Evolutionary conservation across 768 basidiomycete genomes (phyloP).

Genomic region (Gymnopilus dilepis): DNA sequence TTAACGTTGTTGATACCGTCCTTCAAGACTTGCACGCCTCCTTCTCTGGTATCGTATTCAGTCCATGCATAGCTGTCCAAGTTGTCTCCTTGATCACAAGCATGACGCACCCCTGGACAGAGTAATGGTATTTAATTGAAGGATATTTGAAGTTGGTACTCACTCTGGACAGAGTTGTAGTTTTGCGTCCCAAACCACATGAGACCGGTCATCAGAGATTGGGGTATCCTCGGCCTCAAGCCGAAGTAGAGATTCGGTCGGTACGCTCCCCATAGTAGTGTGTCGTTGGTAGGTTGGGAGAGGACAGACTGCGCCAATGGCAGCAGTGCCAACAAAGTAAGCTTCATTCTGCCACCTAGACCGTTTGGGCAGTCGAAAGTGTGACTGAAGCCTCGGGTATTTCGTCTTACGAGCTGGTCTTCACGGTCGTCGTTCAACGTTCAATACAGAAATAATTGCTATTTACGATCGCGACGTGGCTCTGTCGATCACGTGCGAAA

Average conservation of each 20-base stretch:
- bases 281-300: slow-evolving; percentile 49
- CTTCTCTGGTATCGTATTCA: slow-evolving; percentile 83
- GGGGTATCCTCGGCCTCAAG: slow-evolving; percentile 80
- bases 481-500: slow-evolving; percentile 9
- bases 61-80: slow-evolving; percentile 87
- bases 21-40: slow-evolving; percentile 83
- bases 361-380: neutral
- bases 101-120: slow-evolving; percentile 76
- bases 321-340: slow-evolving; percentile 51
- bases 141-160: slow-evolving; percentile 30
- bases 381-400: neutral
- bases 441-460: slow-evolving; percentile 5
- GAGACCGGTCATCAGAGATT: slow-evolving; percentile 91
- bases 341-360: slow-evolving; percentile 41
- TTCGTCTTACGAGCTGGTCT: neutral
- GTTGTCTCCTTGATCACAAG: slow-evolving; percentile 87
- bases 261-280: slow-evolving; percentile 85
- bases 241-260: slow-evolving; percentile 97
- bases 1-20: slow-evolving; percentile 86
- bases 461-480: slow-evolving; percentile 18
- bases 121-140: neutral
- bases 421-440: slow-evolving; percentile 1
- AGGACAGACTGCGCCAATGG: slow-evolving; percentile 45
- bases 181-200: slow-evolving; percentile 94
- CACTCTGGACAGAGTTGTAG: slow-evolving; percentile 71